Evolutionary conservation across 495 filamentous ascomycete species (phyloP), one percentile per base, ranked within the genome.

Genomic region (Paragyromitra xinjiangensis): DNA sequence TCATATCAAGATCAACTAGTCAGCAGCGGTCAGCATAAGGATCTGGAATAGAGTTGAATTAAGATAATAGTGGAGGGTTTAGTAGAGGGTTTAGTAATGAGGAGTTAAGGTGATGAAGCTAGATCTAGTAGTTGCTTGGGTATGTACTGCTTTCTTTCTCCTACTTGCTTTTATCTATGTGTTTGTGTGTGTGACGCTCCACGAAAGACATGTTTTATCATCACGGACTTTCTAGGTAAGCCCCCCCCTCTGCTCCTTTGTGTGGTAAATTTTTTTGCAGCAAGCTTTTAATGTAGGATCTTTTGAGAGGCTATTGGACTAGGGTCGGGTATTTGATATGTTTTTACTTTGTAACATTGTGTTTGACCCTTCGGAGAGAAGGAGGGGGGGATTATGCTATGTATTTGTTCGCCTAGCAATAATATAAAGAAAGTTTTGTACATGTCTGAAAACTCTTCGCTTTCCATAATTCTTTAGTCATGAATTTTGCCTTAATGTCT

Each of bases 131-230:
- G 29, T n/a, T 37, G 6, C 29, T 26, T 37, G 29, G 29, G 56
- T 61, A 61, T 37, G 56, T 61, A n/a, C 56, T 6, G 7, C 29
- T 61, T 61, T 39, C 56, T 14, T 26, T 56, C 7, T 56, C 26
- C 14, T 37, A 6, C 6, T 29, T 37, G 0, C n/a, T 39, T 61
- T 16, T 16, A 1, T 59, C 12, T n/a, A 29, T 7, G 56, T 39
- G 56, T 11, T 26, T 59, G 56, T 39, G 29, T 59, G 55, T 39
- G 56, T 37, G 56, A 29, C 1, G 48, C 29, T 56, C 19, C 11
- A 11, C 22, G 9, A 29, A 19, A 56, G 53, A 29, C n/a, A 19
- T 61, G 56, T 61, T 37, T 14, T 37, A 5, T 12, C 14, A 7
- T 14, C 14, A 39, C 11, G 9, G 14, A 39, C 14, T 61, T 39